These are phyloP conservation scores for Kalmusia sp. DNA, from an alignment of 2,329 filamentous ascomycete genomes.

Conservation along the genomic window DNA sequence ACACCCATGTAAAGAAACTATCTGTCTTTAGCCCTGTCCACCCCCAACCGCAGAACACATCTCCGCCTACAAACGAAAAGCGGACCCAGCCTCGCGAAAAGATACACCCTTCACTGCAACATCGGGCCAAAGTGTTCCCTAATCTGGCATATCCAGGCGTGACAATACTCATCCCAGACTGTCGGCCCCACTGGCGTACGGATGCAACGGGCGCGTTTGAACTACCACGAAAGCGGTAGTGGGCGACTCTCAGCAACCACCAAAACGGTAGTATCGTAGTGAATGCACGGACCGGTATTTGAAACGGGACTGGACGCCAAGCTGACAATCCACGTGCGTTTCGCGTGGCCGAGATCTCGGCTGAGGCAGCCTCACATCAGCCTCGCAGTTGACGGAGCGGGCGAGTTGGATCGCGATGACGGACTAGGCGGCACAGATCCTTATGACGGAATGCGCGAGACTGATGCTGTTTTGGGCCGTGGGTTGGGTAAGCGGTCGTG, in stretches of 20 bases:
- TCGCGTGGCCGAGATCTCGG: background rate
- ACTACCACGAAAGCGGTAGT: background rate
- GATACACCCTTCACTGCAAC: background rate
- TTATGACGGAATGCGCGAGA: background rate
- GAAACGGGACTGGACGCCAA: conserved; percentile 5
- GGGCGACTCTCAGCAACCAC: background rate
- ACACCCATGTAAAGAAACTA: background rate
- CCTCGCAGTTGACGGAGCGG: conserved; percentile 1
- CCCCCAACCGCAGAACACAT: conserved; percentile 5
- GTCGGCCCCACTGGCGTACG: background rate
- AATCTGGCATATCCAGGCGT: conserved; percentile 3
- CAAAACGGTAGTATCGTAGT: background rate
- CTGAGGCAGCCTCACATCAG: conserved; percentile 11
- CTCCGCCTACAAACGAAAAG: background rate
- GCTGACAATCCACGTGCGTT: conserved; percentile 1
- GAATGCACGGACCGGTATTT: background rate
- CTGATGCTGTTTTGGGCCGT: background rate
- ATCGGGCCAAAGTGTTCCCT: too few relatives aligned
- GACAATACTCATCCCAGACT: conserved; percentile 4
- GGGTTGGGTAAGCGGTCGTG: too few relatives aligned
- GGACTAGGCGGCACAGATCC: background rate
- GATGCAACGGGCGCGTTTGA: too few relatives aligned
- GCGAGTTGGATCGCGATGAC: background rate
- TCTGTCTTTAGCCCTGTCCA: background rate
- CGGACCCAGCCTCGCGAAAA: conserved; percentile 2